Percentiles rank a stretch among this genome's conserved stretches.
Evolutionary conservation across 306 rosid species (phyloP).

Genomic region (Casuarina equisetifolia): DNA sequence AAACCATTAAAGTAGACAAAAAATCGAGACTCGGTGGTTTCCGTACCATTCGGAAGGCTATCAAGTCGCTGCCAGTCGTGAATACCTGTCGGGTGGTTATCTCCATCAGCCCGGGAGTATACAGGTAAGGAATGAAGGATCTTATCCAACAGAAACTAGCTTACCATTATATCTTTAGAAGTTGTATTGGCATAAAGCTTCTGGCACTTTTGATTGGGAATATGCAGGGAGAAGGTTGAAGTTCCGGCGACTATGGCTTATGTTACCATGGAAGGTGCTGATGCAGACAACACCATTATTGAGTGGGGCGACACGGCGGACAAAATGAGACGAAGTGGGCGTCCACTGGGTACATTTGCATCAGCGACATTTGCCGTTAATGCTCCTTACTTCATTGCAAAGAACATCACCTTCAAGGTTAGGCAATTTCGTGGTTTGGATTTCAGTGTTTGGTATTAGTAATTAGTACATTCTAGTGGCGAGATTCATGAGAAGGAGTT

Average conservation of each 20-base stretch:
- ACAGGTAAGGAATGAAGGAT: constrained; percentile 25
- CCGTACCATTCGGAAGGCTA: constrained; percentile 26
- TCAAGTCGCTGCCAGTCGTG: constrained; percentile 26
- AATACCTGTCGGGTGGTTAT: constrained; percentile 32
- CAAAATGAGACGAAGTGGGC: constrained; percentile 30
- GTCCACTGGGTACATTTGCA: constrained; percentile 33
- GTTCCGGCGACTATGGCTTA: constrained; percentile 39
- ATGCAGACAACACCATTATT: constrained; percentile 27
- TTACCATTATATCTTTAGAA: too few relatives aligned
- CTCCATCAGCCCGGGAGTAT: constrained; percentile 24
- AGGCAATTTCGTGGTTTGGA: not conserved
- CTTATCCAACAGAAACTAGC: too few relatives aligned
- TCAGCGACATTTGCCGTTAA: constrained; percentile 47
- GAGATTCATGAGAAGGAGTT: too few relatives aligned
- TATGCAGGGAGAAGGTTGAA: constrained; percentile 36
- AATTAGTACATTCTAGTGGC: not conserved
- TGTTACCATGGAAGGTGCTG: constrained; percentile 36
- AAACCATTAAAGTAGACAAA: constrained; percentile 16
- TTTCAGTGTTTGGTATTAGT: not conserved
- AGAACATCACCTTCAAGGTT: constrained; percentile 33
- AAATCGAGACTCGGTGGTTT: constrained; percentile 24
- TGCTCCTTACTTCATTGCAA: constrained; percentile 43
- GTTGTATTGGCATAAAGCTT: not conserved
- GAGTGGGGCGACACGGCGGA: constrained; percentile 47
- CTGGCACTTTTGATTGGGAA: not conserved